Base-by-base conservation (phyloP, 2,329 filamentous ascomycete species). In the Claviceps sp. region DNA sequence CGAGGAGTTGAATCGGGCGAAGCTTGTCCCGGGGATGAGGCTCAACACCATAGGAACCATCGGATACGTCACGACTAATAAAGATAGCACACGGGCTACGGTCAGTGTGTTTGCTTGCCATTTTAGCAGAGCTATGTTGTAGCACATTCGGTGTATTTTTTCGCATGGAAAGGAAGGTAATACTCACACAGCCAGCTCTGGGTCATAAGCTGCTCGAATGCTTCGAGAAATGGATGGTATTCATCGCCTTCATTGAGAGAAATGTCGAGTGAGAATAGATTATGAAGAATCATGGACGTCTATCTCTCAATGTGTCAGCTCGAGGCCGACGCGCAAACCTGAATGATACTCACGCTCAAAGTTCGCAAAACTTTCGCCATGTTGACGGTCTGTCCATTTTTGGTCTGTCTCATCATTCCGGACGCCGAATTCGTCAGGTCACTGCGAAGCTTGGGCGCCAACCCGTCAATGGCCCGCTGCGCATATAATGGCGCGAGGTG, bases 221-320 rank as follows among this genome's bases (percentile, higher is more conserved):
- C 48, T 26, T 45, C 48, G 6, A 50, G 20, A 24, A 50, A 45
- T 18, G 48, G 48, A 45, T 50, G 48, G 11, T 45, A 45, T 14
- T 30, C 41, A 13, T 50, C 41, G 20, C 34, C 16, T 4, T 50
- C 30, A 16, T 8, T 22, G 26, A 50, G 48, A 5, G 48, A n/a
- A 24, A 50, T 50, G 9, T 50, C 48, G 6, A 37, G 24, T 9
- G 48, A 50, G n/a, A 45, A 50, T 1, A 50, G 8, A 7, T 26
- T 50, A 7, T 50, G 13, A 30, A 50, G 49, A 20, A 50, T 50
- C 42, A 50, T 50, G n/a, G 49, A 50, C 16, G 41, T 50, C 49
- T 50, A 22, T 26, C 2, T 18, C 24, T 47, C 8, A 24, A 34
- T 34, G 30, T 11, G 9, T 34, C 30, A 34, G 30, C 9, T 34